These are phyloP conservation scores for Galerina sulciceps DNA, from an alignment of 768 basidiomycete species.

Conservation along the genomic window DNA sequence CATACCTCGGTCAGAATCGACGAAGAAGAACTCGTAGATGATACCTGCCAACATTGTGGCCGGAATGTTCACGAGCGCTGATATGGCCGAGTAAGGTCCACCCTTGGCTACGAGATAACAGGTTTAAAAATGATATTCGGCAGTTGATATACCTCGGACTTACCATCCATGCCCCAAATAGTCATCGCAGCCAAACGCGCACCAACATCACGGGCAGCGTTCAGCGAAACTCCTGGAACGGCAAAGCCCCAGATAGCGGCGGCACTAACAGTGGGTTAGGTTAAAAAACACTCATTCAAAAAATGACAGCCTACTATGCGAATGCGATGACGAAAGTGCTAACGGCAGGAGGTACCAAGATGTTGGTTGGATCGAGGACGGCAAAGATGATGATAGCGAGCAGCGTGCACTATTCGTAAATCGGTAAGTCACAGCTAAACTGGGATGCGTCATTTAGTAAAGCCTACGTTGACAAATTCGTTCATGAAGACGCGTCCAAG, in stretches of 20 bases:
- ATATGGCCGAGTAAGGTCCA: conserved; percentile 60
- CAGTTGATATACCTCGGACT: not conserved
- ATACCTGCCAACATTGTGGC: conserved; percentile 58
- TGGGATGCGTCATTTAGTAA: not conserved
- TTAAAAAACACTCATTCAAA: not conserved
- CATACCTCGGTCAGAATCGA: conserved; percentile 63
- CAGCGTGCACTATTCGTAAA: conserved; percentile 37
- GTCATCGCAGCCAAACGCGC: conserved; percentile 64
- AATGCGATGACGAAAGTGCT: conserved; percentile 58
- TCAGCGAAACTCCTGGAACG: conserved; percentile 61
- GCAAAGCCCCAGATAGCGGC: conserved; percentile 66
- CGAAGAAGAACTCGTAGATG: conserved; percentile 60
- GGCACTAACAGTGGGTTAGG: conserved; percentile 40
- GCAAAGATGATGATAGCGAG: conserved; percentile 58
- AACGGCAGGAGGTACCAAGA: conserved; percentile 54
- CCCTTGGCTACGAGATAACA: conserved; percentile 43
- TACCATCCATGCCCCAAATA: conserved; percentile 58
- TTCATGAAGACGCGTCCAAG: conserved; percentile 53
- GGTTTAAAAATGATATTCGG: not conserved
- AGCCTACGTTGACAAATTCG: conserved; percentile 57
- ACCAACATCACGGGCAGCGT: conserved; percentile 72
- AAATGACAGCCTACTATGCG: conserved; percentile 54
- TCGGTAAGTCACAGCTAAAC: not conserved
- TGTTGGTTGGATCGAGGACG: conserved; percentile 60
- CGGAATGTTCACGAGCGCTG: conserved; percentile 69